phyloP scores from a whole-genome alignment of 768 basidiomycete species.

The Rhodosporidiobolus sp. region DNA sequence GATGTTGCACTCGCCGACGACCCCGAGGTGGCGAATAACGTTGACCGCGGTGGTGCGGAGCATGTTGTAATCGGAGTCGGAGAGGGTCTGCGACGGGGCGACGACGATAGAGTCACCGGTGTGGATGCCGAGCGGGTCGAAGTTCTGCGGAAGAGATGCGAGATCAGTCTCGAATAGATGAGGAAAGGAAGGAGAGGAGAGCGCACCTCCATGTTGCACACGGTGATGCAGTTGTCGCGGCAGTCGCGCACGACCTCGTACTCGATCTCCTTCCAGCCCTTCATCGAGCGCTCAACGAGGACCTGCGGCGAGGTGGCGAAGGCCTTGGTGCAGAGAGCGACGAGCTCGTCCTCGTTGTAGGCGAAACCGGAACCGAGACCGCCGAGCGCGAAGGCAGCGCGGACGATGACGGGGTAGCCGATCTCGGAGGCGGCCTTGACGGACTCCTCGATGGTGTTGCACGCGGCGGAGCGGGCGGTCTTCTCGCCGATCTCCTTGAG shows the following conservation, averaged over 20 bases:
- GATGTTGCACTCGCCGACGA: conserved; percentile 97
- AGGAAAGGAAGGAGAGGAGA: neutral
- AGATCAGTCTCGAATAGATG: conserved; percentile 7
- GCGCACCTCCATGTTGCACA: conserved; percentile 99
- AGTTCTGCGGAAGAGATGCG: conserved; percentile 64
- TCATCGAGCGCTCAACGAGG: conserved; percentile 99
- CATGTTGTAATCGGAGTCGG: conserved; percentile 99
- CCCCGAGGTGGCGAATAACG: conserved; percentile 96
- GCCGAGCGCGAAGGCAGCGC: conserved; percentile 93
- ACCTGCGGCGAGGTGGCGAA: conserved; percentile 98
- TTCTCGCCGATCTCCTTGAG: conserved; percentile 96
- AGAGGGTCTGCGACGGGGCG: conserved; percentile 94
- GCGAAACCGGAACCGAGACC: conserved; percentile 95
- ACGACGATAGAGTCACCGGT: conserved; percentile 98
- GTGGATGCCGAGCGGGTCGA: conserved; percentile 96
- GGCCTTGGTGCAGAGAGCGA: conserved; percentile 83
- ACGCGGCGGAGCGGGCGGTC: conserved; percentile 84
- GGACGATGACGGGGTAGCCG: conserved; percentile 92
- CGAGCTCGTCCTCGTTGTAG: conserved; percentile 84
- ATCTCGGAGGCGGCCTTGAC: conserved; percentile 74
- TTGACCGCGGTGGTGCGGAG: conserved; percentile 96
- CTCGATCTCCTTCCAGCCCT: conserved; percentile 99
- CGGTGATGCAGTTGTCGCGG: conserved; percentile 96
- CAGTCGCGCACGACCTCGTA: conserved; percentile 98
- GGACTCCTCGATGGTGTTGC: conserved; percentile 81